Evolutionary conservation across 148 eudicot species (phyloP).

Genomic region (Heliamphora exappendiculata): DNA sequence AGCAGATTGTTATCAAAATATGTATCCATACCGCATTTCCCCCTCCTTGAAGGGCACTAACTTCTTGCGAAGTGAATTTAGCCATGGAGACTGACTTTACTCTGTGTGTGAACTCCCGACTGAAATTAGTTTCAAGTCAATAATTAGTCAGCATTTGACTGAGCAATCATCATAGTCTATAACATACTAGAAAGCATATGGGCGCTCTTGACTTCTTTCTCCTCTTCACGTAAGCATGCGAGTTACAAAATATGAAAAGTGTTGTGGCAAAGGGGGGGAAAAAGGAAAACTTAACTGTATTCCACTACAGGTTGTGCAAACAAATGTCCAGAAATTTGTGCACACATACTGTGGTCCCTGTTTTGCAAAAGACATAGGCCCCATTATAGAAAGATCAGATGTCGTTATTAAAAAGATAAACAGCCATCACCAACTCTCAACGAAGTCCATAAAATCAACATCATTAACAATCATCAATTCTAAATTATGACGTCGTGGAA

Average conservation of each 20-base stretch:
- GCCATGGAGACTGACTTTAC: slow-evolving; percentile 97
- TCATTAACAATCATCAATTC: neutral
- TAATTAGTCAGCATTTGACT: neutral
- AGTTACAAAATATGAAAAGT: too few species aligned
- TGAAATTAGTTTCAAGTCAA: slow-evolving; percentile 25
- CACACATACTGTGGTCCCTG: slow-evolving; percentile 99
- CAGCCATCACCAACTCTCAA: neutral
- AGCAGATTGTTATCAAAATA: neutral
- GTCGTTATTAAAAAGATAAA: neutral
- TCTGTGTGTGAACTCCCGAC: slow-evolving; percentile 97
- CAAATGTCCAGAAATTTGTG: slow-evolving; percentile 79
- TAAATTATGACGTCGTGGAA: neutral
- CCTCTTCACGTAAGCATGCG: neutral
- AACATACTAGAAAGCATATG: neutral
- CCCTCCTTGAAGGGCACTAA: slow-evolving; percentile 87
- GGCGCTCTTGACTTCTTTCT: neutral
- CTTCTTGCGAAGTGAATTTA: slow-evolving; percentile 91
- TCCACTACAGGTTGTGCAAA: slow-evolving; percentile 93
- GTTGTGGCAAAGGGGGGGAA: too few species aligned
- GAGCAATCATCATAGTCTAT: neutral
- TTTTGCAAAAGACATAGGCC: slow-evolving; percentile 9
- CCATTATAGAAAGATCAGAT: neutral
- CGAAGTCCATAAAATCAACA: neutral
- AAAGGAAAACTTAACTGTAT: slow-evolving; percentile 69
- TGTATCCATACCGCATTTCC: slow-evolving; percentile 72